Percentiles rank a stretch among this genome's conserved stretches.
Conservation (phyloP, 495 filamentous ascomycete genomes). For the Annulohypoxylon bovei region DNA sequence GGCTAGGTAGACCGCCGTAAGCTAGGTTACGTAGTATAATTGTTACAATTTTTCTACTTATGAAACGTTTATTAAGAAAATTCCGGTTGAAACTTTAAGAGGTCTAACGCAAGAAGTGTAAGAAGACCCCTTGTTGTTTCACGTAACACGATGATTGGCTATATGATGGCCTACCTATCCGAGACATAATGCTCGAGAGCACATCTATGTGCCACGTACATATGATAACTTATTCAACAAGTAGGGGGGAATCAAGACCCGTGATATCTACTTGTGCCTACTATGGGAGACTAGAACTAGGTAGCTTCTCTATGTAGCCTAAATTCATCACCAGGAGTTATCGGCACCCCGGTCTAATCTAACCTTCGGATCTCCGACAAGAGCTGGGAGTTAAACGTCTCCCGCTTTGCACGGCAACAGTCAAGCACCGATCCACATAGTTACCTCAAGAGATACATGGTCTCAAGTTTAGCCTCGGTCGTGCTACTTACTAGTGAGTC, state of each 20-base stretch:
- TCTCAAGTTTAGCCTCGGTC: not conserved
- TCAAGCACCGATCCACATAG: not conserved
- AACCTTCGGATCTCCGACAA: not conserved
- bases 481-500: not conserved
- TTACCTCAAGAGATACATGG: not conserved
- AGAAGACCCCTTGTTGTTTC: not conserved
- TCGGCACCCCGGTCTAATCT: not conserved
- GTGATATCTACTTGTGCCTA: not conserved
- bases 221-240: not conserved
- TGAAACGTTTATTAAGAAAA: not conserved
- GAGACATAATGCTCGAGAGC: conserved; percentile 7
- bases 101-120: not conserved
- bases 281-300: not conserved
- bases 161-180: not conserved
- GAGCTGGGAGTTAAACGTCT: not conserved
- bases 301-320: not conserved
- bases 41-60: not conserved
- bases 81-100: not conserved
- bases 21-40: not conserved
- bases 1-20: not conserved
- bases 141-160: not conserved
- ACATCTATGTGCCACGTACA: not conserved
- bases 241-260: not conserved
- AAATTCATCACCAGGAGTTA: not conserved
- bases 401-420: too few relatives aligned